phyloP scores from a whole-genome alignment of 1,284 basidiomycete species.

The Moesziomyces sp. region DNA sequence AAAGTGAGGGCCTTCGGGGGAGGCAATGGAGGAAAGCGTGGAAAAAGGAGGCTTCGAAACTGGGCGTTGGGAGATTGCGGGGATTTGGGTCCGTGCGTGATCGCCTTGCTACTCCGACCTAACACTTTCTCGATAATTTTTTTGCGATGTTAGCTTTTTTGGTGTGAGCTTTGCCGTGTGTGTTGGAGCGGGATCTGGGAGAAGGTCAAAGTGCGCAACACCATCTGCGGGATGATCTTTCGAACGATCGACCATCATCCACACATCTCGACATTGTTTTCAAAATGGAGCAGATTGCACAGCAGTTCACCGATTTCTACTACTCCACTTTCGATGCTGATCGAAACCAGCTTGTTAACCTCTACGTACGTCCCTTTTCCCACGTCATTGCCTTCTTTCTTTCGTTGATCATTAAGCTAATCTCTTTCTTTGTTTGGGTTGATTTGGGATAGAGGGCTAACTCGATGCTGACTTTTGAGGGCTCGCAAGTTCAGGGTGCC shows the following conservation, averaged over 20 bases:
- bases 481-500: conserved; percentile 74
- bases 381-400: background rate
- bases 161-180: too few species aligned
- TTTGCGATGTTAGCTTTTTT: too few species aligned
- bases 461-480: conserved; percentile 94
- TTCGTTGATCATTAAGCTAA: background rate
- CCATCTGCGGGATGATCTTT: conserved; percentile 1
- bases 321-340: conserved; percentile 75
- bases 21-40: too few species aligned
- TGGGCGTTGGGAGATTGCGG: too few species aligned
- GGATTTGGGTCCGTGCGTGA: too few species aligned
- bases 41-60: too few species aligned
- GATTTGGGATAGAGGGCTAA: conserved; percentile 76
- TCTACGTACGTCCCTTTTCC: conserved; percentile 77
- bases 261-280: background rate
- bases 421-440: background rate
- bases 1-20: too few species aligned
- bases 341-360: conserved; percentile 72
- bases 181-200: too few species aligned
- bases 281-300: conserved; percentile 63
- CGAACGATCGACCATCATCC: conserved; percentile 3
- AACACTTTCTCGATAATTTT: too few species aligned
- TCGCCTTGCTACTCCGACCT: too few species aligned
- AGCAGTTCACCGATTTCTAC: conserved; percentile 67
- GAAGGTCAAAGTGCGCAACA: too few species aligned